Base-by-base conservation (phyloP, 2,329 filamentous ascomycete species). In the Xylaria sp. region DNA sequence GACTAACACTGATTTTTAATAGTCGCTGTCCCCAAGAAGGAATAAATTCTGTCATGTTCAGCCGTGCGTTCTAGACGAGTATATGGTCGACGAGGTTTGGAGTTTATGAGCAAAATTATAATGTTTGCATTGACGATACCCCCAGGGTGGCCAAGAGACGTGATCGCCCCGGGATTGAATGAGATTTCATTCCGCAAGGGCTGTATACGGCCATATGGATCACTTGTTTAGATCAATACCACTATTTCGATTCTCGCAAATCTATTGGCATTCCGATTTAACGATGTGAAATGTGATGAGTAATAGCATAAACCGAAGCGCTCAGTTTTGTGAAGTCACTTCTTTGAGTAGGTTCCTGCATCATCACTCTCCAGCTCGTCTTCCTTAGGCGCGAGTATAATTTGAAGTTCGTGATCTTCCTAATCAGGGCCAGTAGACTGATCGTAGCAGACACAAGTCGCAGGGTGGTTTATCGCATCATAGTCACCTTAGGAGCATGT, bases 1-100 rank as follows among this genome's bases (percentile, higher is more conserved):
- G 5, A 44, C 69, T 70, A 62, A 70, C 27, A 70, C 27, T 23
- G 1, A 18, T 10, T 27, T 9, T 48, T 32, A 42, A 60, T 23
- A 71, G 84, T 97, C 70, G 85, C 86, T 55, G 63, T 69, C 32
- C 70, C 70, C 78, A 87, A 87, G 80, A 82, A 80, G 79, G 75
- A 75, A 78, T 71, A 81, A 81, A 78, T 75, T 62, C 53, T 75
- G 27, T 71, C 66, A 53, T 25, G 57, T 32, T 58, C 60, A 66
- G 55, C 48, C 65, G 12, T 29, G 37, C 40, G 55, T 63, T 60
- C 42, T 61, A 27, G 27, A 66, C 35, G 60, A 70, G 47, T 10
- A 61, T 60, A 66, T 63, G 47, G 48, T 59, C 60, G 60, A 50
- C 51, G 67, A 66, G 29, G 50, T 60, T 66, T 55, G 69, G 40